A percentile compares a stretch with the other conserved stretches of the same genome.
Evolutionary conservation across 164 flowering plant species (phyloP).

Genomic region (Magnolia officinalis): DNA sequence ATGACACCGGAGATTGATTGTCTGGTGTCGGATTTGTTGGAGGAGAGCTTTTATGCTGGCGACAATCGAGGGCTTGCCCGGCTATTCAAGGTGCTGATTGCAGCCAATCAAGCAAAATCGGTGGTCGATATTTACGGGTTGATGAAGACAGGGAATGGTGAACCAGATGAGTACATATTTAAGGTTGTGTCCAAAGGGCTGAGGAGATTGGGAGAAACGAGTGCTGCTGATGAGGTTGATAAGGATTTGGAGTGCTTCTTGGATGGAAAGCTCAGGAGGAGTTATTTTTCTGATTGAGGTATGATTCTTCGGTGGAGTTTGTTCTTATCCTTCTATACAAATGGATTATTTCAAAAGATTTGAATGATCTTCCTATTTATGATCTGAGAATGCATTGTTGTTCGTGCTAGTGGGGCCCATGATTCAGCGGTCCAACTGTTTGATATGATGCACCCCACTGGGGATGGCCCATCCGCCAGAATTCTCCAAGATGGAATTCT

Average conservation of each 20-base stretch:
- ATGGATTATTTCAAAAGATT: no score
- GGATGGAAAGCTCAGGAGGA: slow-evolving; percentile 29
- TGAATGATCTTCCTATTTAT: no score
- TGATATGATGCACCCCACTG: no score
- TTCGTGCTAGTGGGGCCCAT: no score
- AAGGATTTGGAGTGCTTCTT: slow-evolving; percentile 27
- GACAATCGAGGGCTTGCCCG: slow-evolving; percentile 44
- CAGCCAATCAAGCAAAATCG: slow-evolving; percentile 44
- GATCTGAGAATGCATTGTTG: neutral
- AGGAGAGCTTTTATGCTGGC: slow-evolving; percentile 18
- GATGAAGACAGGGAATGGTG: slow-evolving; percentile 57
- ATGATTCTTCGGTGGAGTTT: no score
- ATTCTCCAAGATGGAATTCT: no score
- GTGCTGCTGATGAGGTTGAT: slow-evolving; percentile 55
- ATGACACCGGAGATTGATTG: slow-evolving; percentile 57
- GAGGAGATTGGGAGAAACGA: slow-evolving; percentile 56
- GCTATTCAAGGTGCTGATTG: slow-evolving; percentile 57
- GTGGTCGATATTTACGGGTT: slow-evolving; percentile 55
- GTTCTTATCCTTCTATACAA: neutral
- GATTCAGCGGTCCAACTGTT: no score
- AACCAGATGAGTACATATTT: slow-evolving; percentile 58
- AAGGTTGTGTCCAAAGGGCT: slow-evolving; percentile 67
- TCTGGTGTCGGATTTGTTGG: slow-evolving; percentile 47
- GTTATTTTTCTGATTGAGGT: neutral
- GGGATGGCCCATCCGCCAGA: no score